Evolutionary conservation across 768 basidiomycete species (phyloP), one percentile per base, ranked within the genome.

Genomic region (Amanita polypyramis): DNA sequence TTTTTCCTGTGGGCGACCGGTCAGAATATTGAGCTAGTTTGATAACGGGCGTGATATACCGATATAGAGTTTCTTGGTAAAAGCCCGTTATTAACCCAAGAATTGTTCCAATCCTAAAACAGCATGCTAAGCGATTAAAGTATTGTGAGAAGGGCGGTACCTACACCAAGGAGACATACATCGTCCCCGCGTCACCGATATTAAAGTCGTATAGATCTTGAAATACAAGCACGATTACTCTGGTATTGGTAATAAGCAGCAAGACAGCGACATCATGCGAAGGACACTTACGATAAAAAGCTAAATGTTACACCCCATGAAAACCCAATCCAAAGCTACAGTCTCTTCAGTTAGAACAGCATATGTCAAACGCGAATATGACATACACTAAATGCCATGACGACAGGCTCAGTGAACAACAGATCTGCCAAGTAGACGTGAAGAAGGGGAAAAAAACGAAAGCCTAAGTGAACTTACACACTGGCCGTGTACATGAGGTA

Each of bases 221-320:
- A 61, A 87, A 84, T 33, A 79, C 73, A 8, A 69, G 73, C 6
- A 72, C 63, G 40, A 82, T 69, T 0, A 80, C 80, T 45, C 80
- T 79, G 55, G 4, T 15, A 35, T n/a, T 46, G 32, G 19, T 2
- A 27, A 12, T 15, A 23, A 37, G 29, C 25, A 35, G 29, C 19
- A 10, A 50, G n/a, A 23, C 15, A n/a, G 8, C 38, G 25, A n/a
- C n/a, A n/a, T 55, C 11, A 81, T 79, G 77, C 75, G 27, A 85
- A 68, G 57, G 64, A 46, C 4, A 48, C 47, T 17, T n/a, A 48
- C 47, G 37, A 14, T 19, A 48, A 17, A 9, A 41, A 41, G 39
- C 77, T 79, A 56, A 76, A 91, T 17, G 82, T 60, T 3, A 87
- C 75, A 0, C 87, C 87, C 86, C 87, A 91, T 0, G 75, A 73